These are phyloP conservation scores for Tympanopsis confertula DNA, from an alignment of 2,329 filamentous ascomycete genomes.

Conservation along the genomic window DNA sequence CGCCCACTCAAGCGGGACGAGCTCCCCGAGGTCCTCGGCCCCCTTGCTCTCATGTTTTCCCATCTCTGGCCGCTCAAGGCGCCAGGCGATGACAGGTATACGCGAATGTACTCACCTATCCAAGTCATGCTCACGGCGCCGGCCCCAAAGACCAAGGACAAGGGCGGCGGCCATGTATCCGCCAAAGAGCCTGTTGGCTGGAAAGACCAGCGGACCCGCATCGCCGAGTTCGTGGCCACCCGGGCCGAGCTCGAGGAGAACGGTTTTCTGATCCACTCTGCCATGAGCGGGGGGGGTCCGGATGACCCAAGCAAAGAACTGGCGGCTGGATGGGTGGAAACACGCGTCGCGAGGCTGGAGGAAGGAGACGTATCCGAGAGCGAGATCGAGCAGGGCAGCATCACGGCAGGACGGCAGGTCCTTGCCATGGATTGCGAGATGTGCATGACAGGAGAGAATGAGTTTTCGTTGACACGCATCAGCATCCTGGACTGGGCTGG, in stretches of 20 bases:
- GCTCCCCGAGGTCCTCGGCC: slow-evolving; percentile 42
- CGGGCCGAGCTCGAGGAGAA: slow-evolving; percentile 68
- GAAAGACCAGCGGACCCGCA: slow-evolving; percentile 63
- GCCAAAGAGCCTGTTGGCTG: slow-evolving; percentile 51
- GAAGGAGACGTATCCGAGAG: slow-evolving; percentile 57
- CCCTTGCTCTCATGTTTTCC: slow-evolving; percentile 71
- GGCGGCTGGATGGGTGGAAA: slow-evolving; percentile 72
- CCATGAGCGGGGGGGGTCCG: slow-evolving; percentile 39
- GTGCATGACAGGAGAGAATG: slow-evolving; percentile 74
- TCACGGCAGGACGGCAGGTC: slow-evolving; percentile 70
- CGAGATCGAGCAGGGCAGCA: slow-evolving; percentile 67
- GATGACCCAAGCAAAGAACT: slow-evolving; percentile 34
- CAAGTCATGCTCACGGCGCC: slow-evolving; percentile 72
- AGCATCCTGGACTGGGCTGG: slow-evolving; percentile 82
- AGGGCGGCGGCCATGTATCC: slow-evolving; percentile 37
- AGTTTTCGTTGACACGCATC: slow-evolving; percentile 77
- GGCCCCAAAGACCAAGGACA: slow-evolving; percentile 56
- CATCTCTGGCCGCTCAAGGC: slow-evolving; percentile 83
- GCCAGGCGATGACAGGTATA: slow-evolving; percentile 72
- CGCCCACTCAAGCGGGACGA: slow-evolving; percentile 35
- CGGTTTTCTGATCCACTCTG: slow-evolving; percentile 75
- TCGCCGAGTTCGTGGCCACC: slow-evolving; percentile 67
- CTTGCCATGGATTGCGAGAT: slow-evolving; percentile 92
- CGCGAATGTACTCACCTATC: slow-evolving; percentile 76
- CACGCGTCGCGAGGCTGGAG: slow-evolving; percentile 51